phyloP scores from a whole-genome alignment of 495 filamentous ascomycete genomes.

The Penicillium simplicissimum region DNA sequence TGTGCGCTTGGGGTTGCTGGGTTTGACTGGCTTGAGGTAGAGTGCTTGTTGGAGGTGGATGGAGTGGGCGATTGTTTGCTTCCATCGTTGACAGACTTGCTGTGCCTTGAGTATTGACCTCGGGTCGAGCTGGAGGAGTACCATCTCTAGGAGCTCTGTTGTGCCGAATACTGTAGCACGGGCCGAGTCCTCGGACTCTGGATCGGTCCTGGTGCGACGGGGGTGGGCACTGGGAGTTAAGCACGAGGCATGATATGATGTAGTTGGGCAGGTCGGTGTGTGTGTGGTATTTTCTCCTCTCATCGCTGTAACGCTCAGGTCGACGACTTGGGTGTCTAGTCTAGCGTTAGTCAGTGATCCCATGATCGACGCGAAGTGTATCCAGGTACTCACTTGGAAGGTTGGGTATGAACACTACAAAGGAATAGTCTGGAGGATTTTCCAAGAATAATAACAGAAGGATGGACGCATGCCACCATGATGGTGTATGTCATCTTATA shows the following conservation, averaged over 20 bases:
- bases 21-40: not conserved
- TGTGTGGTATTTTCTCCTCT: not conserved
- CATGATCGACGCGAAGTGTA: not conserved
- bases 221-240: not conserved
- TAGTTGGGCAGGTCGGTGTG: not conserved
- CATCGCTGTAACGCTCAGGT: not conserved
- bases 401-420: too few relatives aligned
- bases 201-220: not conserved
- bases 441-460: too few relatives aligned
- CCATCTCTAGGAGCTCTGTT: not conserved
- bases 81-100: slow-evolving; percentile 5
- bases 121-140: not conserved
- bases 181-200: not conserved
- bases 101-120: not conserved
- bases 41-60: slow-evolving; percentile 2
- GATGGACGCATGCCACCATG: not conserved
- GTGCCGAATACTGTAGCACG: not conserved
- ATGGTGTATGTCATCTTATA: not conserved
- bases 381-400: not conserved
- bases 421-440: too few relatives aligned
- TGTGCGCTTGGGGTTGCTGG: not conserved
- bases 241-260: not conserved
- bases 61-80: not conserved
- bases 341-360: not conserved
- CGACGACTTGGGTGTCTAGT: not conserved